phyloP scores from a whole-genome alignment of 2,329 filamentous ascomycete species.

The Neofusicoccum sp. region DNA sequence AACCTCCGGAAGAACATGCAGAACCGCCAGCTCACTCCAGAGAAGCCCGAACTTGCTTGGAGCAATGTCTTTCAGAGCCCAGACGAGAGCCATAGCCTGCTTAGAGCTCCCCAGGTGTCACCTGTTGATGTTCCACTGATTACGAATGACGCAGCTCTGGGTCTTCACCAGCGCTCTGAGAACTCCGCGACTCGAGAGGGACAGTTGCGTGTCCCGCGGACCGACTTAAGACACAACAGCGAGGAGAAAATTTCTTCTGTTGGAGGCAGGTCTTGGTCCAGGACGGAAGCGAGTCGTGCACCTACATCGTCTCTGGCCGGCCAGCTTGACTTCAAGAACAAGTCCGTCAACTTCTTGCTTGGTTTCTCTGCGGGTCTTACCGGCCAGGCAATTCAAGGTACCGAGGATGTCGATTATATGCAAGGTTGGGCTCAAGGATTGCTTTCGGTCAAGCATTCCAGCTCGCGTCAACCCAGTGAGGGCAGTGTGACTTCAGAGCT shows the following conservation, averaged over 20 bases:
- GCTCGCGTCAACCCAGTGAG: not conserved
- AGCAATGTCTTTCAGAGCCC: conserved; percentile 20
- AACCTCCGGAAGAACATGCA: not conserved
- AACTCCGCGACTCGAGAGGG: conserved; percentile 4
- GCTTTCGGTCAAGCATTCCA: conserved; percentile 2
- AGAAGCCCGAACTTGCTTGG: conserved; percentile 30
- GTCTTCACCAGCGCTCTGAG: not conserved
- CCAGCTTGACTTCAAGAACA: conserved; percentile 9
- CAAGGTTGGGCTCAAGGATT: conserved; percentile 10
- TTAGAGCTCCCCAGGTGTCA: conserved; percentile 14
- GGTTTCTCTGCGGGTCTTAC: conserved; percentile 10
- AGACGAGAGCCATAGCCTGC: not conserved
- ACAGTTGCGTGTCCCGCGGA: conserved; percentile 24
- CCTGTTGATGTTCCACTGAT: not conserved
- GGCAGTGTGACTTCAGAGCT: not conserved
- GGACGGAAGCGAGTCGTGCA: not conserved
- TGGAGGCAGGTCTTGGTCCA: not conserved
- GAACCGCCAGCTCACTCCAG: not conserved
- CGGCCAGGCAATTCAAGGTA: conserved; percentile 1
- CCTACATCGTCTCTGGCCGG: not conserved
- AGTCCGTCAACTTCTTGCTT: conserved; percentile 1
- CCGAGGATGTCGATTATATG: conserved; percentile 11
- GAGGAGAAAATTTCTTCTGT: not conserved
- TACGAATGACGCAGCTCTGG: not conserved
- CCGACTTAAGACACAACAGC: not conserved